Evolutionary conservation across 768 basidiomycete genomes (phyloP).

Genomic region (Crucibulum laeve): DNA sequence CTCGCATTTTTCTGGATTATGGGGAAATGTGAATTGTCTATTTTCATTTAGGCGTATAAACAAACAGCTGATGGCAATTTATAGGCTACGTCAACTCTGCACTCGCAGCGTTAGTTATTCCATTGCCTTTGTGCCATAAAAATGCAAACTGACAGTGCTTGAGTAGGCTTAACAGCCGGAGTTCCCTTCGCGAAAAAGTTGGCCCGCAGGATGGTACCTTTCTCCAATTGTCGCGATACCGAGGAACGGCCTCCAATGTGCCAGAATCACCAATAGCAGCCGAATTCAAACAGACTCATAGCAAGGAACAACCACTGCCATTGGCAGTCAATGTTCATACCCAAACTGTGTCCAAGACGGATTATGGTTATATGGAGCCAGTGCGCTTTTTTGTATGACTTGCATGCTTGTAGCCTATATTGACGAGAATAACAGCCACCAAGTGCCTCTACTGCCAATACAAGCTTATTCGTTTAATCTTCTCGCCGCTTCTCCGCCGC

Average conservation of each 20-base stretch:
- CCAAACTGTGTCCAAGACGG: slow-evolving; percentile 25
- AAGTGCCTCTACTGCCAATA: neutral
- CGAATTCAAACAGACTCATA: slow-evolving; percentile 6
- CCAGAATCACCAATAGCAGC: slow-evolving; percentile 10
- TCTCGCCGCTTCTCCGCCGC: neutral
- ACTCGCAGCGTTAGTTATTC: slow-evolving; percentile 41
- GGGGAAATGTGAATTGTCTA: slow-evolving; percentile 38
- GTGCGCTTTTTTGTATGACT: neutral
- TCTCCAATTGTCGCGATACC: slow-evolving; percentile 28
- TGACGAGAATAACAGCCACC: slow-evolving; percentile 1
- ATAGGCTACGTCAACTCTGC: slow-evolving; percentile 49
- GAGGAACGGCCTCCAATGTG: slow-evolving; percentile 15
- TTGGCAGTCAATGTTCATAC: slow-evolving; percentile 28
- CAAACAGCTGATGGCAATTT: slow-evolving; percentile 1
- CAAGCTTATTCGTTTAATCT: neutral
- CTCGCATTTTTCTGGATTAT: slow-evolving; percentile 47
- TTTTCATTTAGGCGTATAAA: slow-evolving; percentile 1
- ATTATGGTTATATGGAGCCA: slow-evolving; percentile 18
- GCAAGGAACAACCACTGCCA: slow-evolving; percentile 6
- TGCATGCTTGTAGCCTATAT: neutral
- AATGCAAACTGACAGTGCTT: slow-evolving; percentile 1
- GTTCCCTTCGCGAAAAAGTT: slow-evolving; percentile 37
- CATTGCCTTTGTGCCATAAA: neutral
- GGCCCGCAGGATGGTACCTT: slow-evolving; percentile 26
- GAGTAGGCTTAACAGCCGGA: slow-evolving; percentile 42